These are phyloP conservation scores for Mallotus repandus DNA, from an alignment of 441 rosid genomes.

Conservation along the genomic window DNA sequence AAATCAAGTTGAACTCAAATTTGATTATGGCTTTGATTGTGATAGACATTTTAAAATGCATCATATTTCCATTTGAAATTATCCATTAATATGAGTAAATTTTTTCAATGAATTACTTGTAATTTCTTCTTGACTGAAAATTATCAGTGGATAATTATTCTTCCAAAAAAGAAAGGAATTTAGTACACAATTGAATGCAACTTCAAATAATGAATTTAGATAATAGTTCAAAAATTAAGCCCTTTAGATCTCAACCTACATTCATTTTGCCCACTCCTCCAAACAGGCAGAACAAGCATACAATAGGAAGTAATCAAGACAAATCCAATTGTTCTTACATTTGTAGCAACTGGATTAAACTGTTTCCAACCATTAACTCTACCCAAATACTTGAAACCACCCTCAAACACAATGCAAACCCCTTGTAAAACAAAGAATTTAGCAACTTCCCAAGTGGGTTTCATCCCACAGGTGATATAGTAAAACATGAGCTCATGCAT, in stretches of 20 bases:
- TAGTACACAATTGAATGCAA: no score
- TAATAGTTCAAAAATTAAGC: background rate
- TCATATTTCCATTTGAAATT: no score
- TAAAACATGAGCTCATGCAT: conserved; percentile 39
- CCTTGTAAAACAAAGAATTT: conserved; percentile 37
- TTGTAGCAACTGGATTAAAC: conserved; percentile 10
- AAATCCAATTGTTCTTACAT: conserved; percentile 21
- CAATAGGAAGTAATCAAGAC: conserved; percentile 22
- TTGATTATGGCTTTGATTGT: no score
- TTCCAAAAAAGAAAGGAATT: no score
- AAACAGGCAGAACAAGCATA: conserved; percentile 30
- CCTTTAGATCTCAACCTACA: conserved; percentile 13
- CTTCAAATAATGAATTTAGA: no score
- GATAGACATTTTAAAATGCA: no score
- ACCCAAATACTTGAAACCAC: conserved; percentile 4
- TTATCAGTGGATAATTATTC: no score
- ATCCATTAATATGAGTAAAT: no score
- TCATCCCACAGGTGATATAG: conserved; percentile 34
- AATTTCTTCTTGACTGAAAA: no score
- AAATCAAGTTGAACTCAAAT: no score
- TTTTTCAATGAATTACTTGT: no score
- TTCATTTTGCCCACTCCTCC: conserved; percentile 22
- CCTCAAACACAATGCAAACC: conserved; percentile 28
- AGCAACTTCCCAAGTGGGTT: conserved; percentile 38
- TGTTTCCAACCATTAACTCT: conserved; percentile 24